These are phyloP conservation scores for Pachysandra terminalis DNA, from an alignment of 164 flowering plant species.

Conservation along the genomic window DNA sequence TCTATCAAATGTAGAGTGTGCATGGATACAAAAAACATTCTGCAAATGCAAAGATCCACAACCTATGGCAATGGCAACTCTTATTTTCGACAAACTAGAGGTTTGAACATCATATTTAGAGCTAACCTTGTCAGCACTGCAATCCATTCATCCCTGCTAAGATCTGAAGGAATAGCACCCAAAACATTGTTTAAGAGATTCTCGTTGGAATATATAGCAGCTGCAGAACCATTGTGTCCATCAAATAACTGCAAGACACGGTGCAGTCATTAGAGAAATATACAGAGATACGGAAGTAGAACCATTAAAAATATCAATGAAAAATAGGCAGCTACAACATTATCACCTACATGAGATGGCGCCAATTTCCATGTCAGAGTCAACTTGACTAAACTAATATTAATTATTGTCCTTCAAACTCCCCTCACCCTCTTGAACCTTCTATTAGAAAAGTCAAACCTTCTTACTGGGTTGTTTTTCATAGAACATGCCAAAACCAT, in stretches of 20 bases:
- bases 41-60: no score
- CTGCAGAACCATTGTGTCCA: constrained; percentile 97
- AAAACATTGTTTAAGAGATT: constrained; percentile 81
- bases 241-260: constrained; percentile 78
- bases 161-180: constrained; percentile 81
- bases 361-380: background rate
- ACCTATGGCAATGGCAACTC: no score
- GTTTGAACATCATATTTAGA: no score
- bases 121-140: constrained; percentile 91
- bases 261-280: constrained; percentile 3
- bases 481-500: no score
- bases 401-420: no score
- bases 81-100: no score
- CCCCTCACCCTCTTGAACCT: no score
- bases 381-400: background rate
- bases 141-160: constrained; percentile 90
- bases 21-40: no score
- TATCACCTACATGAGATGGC: background rate
- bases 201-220: constrained; percentile 92
- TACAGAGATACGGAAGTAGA: background rate
- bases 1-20: no score
- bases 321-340: background rate
- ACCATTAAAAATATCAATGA: background rate
- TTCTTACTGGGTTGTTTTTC: no score
- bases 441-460: no score